Evolutionary conservation across 306 rosid genomes (phyloP), one percentile per base, ranked within the genome.

Genomic region (Fragaria ananassa): DNA sequence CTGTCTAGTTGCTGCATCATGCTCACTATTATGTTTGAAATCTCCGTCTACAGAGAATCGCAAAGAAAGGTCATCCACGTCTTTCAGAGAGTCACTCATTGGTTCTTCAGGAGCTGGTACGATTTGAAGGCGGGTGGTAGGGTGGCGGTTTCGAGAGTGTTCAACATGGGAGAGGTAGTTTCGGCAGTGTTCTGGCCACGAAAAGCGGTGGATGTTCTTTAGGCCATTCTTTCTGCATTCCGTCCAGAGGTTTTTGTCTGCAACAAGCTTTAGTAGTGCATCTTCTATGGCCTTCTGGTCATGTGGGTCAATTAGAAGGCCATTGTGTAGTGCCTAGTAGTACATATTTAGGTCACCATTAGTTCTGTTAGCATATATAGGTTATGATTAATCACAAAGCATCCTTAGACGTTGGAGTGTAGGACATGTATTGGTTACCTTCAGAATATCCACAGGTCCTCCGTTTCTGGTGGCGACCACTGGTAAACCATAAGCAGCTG

Each of bases 401-500:
- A 49, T 18, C 47, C 44, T 23, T 47, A 3, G 58, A 18, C 17
- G 8, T 29, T 31, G 21, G 74, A n/a, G 49, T 49, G 42, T 6
- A 13, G 15, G 50, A 29, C 49, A 47, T 35, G 62, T 12, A 23
- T 15, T 49, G 11, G 39, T 35, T 88, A 92, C 97, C 97, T 85
- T 92, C 14, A 89, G 75, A 81, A 90, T 92, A 79, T 90, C 97
- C 35, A 90, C 93, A 1, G 97, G 97, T 35, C 97, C 96, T 85
- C 97, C 96, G 50, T 92, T 92, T 83, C 83, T 88, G 35, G 97
- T 92, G 81, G 97, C 96, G 23, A 86, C 97, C 69, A 92, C 85
- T 4, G 97, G 97, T 79, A 92, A 87, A 79, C 97, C 97, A 84
- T 89, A 89, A 80, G 96, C 90, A 75, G 97, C 92, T 58, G 97